Base-by-base conservation (phyloP, 2,329 filamentous ascomycete species). In the Colletotrichum echinochloae region DNA sequence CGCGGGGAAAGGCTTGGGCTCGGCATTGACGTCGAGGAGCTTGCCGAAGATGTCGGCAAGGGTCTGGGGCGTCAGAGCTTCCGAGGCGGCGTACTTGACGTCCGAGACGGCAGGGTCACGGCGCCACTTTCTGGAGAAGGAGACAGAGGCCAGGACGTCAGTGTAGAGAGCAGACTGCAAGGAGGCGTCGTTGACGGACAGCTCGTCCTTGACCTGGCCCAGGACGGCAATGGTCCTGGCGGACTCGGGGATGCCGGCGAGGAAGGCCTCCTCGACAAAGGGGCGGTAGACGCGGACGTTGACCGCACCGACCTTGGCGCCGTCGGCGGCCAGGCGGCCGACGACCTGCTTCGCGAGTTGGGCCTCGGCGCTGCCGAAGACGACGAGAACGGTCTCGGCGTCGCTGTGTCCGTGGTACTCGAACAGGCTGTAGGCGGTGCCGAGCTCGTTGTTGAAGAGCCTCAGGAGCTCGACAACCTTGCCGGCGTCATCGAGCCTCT, bases 201-300 rank as follows among this genome's bases (percentile, higher is more conserved):
- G 84, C 73, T 93, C 88, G 74, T 93, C 90, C 72, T 87, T 82
- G 74, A 99, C 95, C 80, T 99, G 96, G 64, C 96, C 96, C 7
- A 99, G 89, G 26, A 98, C 94, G 46, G 92, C 91, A 74, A 99
- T 87, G 72, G 88, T 92, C 81, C 89, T 90, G 56, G 91, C 89
- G 44, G 92, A 92, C 74, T 89, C 85, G 41, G 96, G 94, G 35
- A 99, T 88, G 14, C 89, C 88, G 74, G 92, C 90, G 73, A 98
- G 85, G 86, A 99, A 98, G 61, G 94, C 93, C 79, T 98, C 94
- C 83, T 99, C 96, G 39, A 96, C 90, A 78, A 99, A 98, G 20
- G 96, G 96, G 52, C 95, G 90, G 86, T 98, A 99, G 65, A 99
- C 88, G 73, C 96, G 92, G 56, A 98, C 95, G 76, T 94, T 95